Evolutionary conservation across 257 asterid species (phyloP).

Genomic region (Paulownia fortunei): DNA sequence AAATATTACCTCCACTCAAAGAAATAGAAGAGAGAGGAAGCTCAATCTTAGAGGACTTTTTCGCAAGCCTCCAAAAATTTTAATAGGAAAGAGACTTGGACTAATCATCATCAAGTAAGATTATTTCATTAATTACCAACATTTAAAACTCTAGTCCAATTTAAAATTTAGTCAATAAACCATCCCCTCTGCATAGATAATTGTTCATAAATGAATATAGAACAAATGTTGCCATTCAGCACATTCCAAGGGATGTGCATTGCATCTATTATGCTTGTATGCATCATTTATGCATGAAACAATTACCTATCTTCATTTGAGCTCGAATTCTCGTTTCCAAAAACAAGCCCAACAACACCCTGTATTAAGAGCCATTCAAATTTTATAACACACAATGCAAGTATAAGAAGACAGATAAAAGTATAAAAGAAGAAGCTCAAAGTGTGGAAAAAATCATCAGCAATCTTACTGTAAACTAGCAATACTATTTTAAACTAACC

Average conservation of each 20-base stretch:
- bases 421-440: conserved; percentile 6
- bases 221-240: background rate
- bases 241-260: background rate
- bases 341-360: conserved; percentile 96
- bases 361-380: conserved; percentile 44
- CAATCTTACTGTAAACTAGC: background rate
- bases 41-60: background rate
- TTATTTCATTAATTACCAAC: background rate
- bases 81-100: background rate
- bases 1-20: background rate
- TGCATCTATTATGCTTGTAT: background rate
- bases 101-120: background rate
- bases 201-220: background rate
- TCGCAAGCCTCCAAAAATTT: background rate
- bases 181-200: background rate
- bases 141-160: background rate
- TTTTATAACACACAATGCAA: conserved; percentile 2
- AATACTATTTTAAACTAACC: too few relatives aligned
- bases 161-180: background rate
- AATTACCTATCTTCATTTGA: conserved; percentile 84
- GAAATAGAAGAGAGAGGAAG: background rate
- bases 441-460: background rate
- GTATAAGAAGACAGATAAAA: background rate
- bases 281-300: conserved; percentile 13
- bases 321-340: conserved; percentile 75